These are phyloP conservation scores for Botryotinia convoluta DNA, from an alignment of 2,329 filamentous ascomycete species.

Conservation along the genomic window DNA sequence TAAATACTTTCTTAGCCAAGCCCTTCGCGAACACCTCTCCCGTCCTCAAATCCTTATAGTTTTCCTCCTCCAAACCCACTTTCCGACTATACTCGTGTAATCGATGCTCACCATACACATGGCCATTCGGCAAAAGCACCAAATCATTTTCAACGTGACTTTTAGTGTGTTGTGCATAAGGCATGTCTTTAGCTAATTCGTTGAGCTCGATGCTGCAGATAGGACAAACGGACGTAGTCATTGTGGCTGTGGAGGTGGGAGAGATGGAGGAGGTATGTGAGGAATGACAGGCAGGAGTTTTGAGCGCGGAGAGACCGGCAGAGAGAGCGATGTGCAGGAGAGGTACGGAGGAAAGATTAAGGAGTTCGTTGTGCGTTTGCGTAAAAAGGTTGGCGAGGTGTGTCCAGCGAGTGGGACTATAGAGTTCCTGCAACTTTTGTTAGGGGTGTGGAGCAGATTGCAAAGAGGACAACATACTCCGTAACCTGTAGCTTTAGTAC, in stretches of 20 bases:
- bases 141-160: conserved; percentile 88
- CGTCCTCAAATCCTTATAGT: conserved; percentile 76
- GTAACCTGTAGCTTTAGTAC: conserved; percentile 58
- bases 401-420: conserved; percentile 69
- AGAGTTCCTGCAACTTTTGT: conserved; percentile 57
- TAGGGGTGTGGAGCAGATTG: neutral
- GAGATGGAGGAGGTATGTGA: conserved; percentile 32
- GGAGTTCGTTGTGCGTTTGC: conserved; percentile 79
- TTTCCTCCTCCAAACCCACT: conserved; percentile 62
- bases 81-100: conserved; percentile 78
- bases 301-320: conserved; percentile 88
- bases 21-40: conserved; percentile 62
- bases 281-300: conserved; percentile 90
- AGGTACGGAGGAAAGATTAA: conserved; percentile 77
- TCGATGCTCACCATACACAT: conserved; percentile 76
- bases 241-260: conserved; percentile 35
- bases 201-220: conserved; percentile 97
- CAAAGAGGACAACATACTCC: conserved; percentile 25
- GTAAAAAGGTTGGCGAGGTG: conserved; percentile 78
- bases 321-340: conserved; percentile 88
- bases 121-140: conserved; percentile 80
- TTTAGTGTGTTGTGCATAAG: conserved; percentile 93
- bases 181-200: conserved; percentile 80
- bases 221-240: conserved; percentile 72
- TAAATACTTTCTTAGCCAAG: conserved; percentile 82